A percentile compares a stretch with the other conserved stretches of the same genome.
Conservation (phyloP, 805 yeast species). For the Wickerhamomyces sydowiorum region DNA sequence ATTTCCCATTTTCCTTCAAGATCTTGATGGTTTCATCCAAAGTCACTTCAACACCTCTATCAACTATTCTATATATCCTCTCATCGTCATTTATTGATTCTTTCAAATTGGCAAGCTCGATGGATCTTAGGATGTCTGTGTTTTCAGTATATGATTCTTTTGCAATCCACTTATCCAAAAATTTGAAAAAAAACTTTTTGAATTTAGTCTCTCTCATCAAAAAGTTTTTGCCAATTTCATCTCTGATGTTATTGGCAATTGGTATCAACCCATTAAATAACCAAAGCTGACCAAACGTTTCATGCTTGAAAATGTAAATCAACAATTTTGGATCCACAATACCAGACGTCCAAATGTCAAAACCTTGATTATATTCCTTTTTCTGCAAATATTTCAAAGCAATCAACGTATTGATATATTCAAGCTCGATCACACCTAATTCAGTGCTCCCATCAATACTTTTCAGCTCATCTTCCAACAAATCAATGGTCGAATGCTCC, state of each 20-base stretch:
- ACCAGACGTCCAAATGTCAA: conserved; percentile 30
- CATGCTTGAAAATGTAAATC: conserved; percentile 11
- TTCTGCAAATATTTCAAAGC: conserved; percentile 25
- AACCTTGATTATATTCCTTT: conserved; percentile 7
- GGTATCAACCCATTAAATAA: conserved; percentile 15
- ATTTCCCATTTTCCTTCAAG: conserved; percentile 7
- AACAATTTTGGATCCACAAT: conserved; percentile 20
- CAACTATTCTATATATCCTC: conserved; percentile 5
- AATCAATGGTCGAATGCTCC: conserved; percentile 1
- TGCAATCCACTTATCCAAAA: conserved; percentile 18
- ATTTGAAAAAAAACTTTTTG: conserved; percentile 11
- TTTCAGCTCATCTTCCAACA: conserved; percentile 20
- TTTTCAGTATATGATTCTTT: conserved; percentile 10
- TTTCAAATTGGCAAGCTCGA: conserved; percentile 13
- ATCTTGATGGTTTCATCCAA: conserved; percentile 5
- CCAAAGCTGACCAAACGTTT: conserved; percentile 15
- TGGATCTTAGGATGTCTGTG: conserved; percentile 10
- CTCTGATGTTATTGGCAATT: conserved; percentile 8
- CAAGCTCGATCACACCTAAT: conserved; percentile 29
- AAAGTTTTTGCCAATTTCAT: conserved; percentile 4
- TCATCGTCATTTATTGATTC: conserved; percentile 6
- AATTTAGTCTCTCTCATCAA: conserved; percentile 15
- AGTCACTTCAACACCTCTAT: background rate
- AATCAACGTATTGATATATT: conserved; percentile 31
- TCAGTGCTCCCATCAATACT: conserved; percentile 27